Base-by-base conservation (phyloP, 2,329 filamentous ascomycete genomes). In the Amauroascus niger region DNA sequence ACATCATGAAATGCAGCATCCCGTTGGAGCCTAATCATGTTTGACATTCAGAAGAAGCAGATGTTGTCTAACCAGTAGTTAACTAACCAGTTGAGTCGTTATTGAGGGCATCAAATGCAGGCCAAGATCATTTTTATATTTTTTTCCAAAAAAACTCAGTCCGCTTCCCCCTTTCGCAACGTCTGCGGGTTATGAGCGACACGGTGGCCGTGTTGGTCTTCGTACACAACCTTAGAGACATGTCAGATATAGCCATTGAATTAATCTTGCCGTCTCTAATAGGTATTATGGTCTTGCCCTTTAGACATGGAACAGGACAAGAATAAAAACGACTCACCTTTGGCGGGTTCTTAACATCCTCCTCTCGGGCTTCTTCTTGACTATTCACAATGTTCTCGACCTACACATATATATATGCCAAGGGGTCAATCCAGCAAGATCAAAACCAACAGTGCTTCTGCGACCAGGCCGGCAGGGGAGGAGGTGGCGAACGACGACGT, bases 121-220 rank as follows among this genome's bases (percentile, higher is more conserved):
- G n/a, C n/a, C n/a, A n/a, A n/a, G n/a, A n/a, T n/a, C n/a, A n/a
- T n/a, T n/a, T n/a, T n/a, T n/a, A n/a, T n/a, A n/a, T n/a, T n/a
- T n/a, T n/a, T n/a, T n/a, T 37, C n/a, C 20, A n/a, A 11, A 6
- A 40, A 22, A 40, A 30, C 16, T 46, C 44, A 46, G 16, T 49
- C 46, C n/a, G 2, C 46, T 26, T 18, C 46, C 8, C 35, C 46
- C 16, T 52, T 52, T 18, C 18, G 18, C 49, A 52, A 32, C 6
- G 49, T 52, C 37, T 52, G 35, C n/a, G 49, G 49, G 24, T 52
- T 52, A 35, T 52, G 49, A n/a, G 49, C 49, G 28, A 52, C 49
- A 22, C 35, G 49, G 44, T 52, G 49, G 35, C 49, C 49, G 18
- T 52, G 49, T 20, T 52, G 49, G 39, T 52, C 49, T 6, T 52